These are phyloP conservation scores for Multifurca ochricompacta DNA, from an alignment of 768 basidiomycete genomes.

Conservation along the genomic window DNA sequence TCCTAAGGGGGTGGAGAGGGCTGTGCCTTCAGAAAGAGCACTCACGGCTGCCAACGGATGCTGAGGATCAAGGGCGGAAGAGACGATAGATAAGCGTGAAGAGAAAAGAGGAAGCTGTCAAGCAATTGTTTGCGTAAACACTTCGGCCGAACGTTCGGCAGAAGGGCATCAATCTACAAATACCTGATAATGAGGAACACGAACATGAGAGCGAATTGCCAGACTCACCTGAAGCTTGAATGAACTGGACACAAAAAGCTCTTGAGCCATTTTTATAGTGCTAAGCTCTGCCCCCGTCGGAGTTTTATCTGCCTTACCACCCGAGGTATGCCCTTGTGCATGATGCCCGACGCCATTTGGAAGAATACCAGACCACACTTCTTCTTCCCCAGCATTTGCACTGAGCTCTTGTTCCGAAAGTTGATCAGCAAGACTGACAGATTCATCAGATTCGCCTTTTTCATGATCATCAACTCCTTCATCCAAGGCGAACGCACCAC, in stretches of 20 bases:
- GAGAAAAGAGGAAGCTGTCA: slow-evolving; percentile 56
- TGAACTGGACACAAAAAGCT: slow-evolving; percentile 67
- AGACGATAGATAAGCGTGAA: slow-evolving; percentile 58
- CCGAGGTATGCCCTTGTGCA: neutral
- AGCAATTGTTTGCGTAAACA: slow-evolving; percentile 46
- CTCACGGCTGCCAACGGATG: slow-evolving; percentile 63
- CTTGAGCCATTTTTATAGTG: slow-evolving; percentile 62
- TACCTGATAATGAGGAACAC: slow-evolving; percentile 9
- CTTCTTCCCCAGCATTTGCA: neutral
- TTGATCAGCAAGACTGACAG: neutral
- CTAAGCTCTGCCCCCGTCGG: slow-evolving; percentile 67
- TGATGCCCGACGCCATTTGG: neutral
- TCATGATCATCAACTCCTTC: neutral
- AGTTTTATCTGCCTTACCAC: slow-evolving; percentile 34
- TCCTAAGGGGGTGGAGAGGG: neutral
- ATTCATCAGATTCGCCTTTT: neutral
- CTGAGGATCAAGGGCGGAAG: slow-evolving; percentile 50
- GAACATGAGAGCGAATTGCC: neutral
- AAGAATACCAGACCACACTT: neutral
- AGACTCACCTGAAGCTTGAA: slow-evolving; percentile 74
- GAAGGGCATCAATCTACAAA: slow-evolving; percentile 64
- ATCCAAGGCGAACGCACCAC: neutral
- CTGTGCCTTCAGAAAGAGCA: slow-evolving; percentile 40
- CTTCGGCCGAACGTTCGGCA: slow-evolving; percentile 70
- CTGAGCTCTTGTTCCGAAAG: neutral